These are phyloP conservation scores for Ophiorrhiza pumila DNA, from an alignment of 257 asterid genomes.

Conservation along the genomic window DNA sequence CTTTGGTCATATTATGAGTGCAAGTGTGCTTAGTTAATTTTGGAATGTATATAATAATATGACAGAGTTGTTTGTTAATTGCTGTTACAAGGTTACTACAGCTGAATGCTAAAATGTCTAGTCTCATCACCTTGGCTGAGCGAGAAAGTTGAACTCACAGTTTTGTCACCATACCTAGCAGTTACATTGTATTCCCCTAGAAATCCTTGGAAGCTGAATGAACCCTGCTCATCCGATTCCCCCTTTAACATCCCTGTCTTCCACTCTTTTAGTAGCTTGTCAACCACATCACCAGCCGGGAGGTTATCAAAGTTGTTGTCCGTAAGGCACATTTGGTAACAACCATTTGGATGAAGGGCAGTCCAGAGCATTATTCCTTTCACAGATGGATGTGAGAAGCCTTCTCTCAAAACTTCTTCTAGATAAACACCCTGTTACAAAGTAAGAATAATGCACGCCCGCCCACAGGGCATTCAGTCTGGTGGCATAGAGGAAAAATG, in stretches of 20 bases:
- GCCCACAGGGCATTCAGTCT: background rate
- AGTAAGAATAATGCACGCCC: background rate
- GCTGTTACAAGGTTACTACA: too few species aligned
- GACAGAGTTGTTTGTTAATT: too few species aligned
- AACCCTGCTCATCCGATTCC: constrained; percentile 40
- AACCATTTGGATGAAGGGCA: constrained; percentile 36
- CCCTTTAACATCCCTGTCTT: constrained; percentile 37
- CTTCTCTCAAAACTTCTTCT: constrained; percentile 52
- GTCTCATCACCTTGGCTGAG: constrained; percentile 42
- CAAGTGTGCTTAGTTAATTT: too few species aligned
- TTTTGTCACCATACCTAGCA: constrained; percentile 17
- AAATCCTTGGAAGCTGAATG: constrained; percentile 45
- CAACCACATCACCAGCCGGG: constrained; percentile 51
- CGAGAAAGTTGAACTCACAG: constrained; percentile 33
- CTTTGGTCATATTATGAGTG: too few species aligned
- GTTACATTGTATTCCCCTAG: constrained; percentile 48
- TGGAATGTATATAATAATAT: too few species aligned
- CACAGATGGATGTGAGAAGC: constrained; percentile 50
- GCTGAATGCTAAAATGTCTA: constrained; percentile 34
- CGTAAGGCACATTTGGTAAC: constrained; percentile 63
- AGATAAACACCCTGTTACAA: constrained; percentile 40
- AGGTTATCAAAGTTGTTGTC: constrained; percentile 41
- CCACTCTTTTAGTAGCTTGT: constrained; percentile 53
- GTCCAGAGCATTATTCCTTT: constrained; percentile 57
- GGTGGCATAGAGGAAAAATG: background rate